Evolutionary conservation across 176 grass and related monocot species (phyloP), one percentile per base, ranked within the genome.

Genomic region (Dactylis glomerata): DNA sequence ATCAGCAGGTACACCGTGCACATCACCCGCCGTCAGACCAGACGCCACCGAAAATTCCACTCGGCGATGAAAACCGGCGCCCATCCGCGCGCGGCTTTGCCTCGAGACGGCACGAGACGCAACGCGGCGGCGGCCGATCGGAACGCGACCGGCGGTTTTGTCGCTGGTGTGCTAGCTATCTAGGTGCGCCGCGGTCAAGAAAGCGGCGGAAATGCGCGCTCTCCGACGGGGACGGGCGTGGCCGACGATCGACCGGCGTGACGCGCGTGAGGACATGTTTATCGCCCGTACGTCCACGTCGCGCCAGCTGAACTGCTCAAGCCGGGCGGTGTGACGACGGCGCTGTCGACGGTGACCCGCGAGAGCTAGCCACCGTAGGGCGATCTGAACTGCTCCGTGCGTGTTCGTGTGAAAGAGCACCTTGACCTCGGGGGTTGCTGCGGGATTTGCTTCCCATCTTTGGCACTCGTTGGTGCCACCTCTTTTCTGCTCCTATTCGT

Each of bases 371-470:
- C 12, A 4, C 1, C 16, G 50, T 7, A 2, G 57, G 10, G 77
- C 87, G 19, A 26, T 26, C 55, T 58, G 51, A 57, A 24, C 55
- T 12, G 58, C 8, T 27, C 3, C 37, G 87, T 84, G 87, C n/a
- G n/a, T n/a, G n/a, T n/a, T n/a, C n/a, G n/a, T n/a, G n/a, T 80
- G 82, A 89, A 89, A 71, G 56, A 46, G 22, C 12, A 27, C 6
- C 27, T 68, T 89, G 82, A 81, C 82, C 81, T 51, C 23, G 20
- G 33, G 24, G 33, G n/a, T 58, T 58, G 55, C 17, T 6, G 49
- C 49, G 17, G 49, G 22, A 57, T 57, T 24, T 80, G 44, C 68
- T 54, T 55, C 56, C 22, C n/a, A n/a, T n/a, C n/a, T n/a, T n/a
- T n/a, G n/a, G n/a, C n/a, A n/a, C 44, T 46, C 42, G n/a, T 40